Base-by-base conservation (phyloP, 495 filamentous ascomycete species). In the Glonium stellatum region DNA sequence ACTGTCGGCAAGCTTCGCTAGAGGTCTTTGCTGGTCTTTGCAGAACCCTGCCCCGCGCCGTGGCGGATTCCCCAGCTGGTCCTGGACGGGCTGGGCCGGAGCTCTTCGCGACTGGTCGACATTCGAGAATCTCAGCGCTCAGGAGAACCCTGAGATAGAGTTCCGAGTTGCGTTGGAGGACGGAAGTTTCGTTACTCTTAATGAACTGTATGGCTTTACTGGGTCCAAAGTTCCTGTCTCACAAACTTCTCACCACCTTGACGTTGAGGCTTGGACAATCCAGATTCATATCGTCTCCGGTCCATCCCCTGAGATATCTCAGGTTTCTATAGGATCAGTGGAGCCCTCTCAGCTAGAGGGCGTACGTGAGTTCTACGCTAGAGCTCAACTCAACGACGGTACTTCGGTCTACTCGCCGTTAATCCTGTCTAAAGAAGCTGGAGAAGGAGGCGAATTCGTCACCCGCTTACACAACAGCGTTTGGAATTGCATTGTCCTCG, bases 61-160 rank as follows among this genome's bases (percentile, higher is more conserved):
- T 21, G 12, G 3, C 9, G 52, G n/a, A 36, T 54, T 54, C 31
- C 52, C 52, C 5, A 54, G 52, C 21, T 54, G 52, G 52, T 54
- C 52, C 9, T 54, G 52, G 52, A 41, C 52, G 6, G 52, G 52
- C 9, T 54, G 52, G 52, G 36, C 27, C 4, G 52, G 52, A 4
- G 1, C 27, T 34, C 25, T 54, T 36, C 27, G 23, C 18, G 47
- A 50, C 2, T 50, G 47, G 47, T 18, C 15, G 1, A 50, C 19
- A 4, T 50, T 50, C 23, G 47, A 50, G 21, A 50, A 21, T 1
- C 47, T 50, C 47, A 50, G 47, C 12, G 47, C 47, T 27, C 47
- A 50, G 21, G 47, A 50, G 23, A 50, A 50, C 23, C 47, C 47
- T 12, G 47, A 21, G 19, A 50, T 50, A 19, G 13, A 50, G 3